Percentiles rank a stretch among this genome's conserved stretches.
Evolutionary conservation across 192 early-diverging fungal species (phyloP).

Genomic region (Entophlyctis helioformis): DNA sequence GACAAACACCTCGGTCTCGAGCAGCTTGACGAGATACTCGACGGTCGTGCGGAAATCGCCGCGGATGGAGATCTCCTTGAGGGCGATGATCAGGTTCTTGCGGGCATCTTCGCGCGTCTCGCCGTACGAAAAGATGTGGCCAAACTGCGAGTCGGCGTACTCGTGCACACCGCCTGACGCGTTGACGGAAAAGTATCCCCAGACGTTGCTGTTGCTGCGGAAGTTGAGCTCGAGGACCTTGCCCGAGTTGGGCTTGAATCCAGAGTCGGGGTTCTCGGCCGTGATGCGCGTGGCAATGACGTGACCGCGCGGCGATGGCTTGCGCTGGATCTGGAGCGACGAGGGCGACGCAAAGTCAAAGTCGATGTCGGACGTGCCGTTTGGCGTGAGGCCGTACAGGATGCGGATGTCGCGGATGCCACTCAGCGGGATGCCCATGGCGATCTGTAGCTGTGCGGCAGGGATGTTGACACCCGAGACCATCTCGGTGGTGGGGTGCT

Average conservation of each 20-base stretch:
- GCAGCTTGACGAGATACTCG: slow-evolving; percentile 87
- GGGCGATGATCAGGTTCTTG: slow-evolving; percentile 92
- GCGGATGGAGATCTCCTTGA: slow-evolving; percentile 96
- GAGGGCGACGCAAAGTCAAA: slow-evolving; percentile 76
- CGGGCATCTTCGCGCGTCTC: slow-evolving; percentile 84
- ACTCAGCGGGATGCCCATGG: slow-evolving; percentile 98
- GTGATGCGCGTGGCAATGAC: slow-evolving; percentile 98
- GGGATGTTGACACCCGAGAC: slow-evolving; percentile 97
- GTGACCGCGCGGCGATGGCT: slow-evolving; percentile 88
- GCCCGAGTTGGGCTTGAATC: slow-evolving; percentile 95
- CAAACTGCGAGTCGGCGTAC: slow-evolving; percentile 99
- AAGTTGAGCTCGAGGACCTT: slow-evolving; percentile 97
- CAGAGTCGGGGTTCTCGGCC: slow-evolving; percentile 98
- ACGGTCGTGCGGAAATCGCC: slow-evolving; percentile 98
- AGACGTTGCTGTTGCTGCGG: slow-evolving; percentile 86
- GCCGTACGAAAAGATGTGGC: slow-evolving; percentile 96
- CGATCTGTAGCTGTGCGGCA: slow-evolving; percentile 92
- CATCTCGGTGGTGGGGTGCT: slow-evolving; percentile 99
- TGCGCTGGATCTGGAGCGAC: slow-evolving; percentile 74
- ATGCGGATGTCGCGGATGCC: slow-evolving; percentile 92
- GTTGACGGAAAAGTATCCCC: slow-evolving; percentile 99
- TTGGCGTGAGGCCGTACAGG: slow-evolving; percentile 84
- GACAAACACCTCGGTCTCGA: slow-evolving; percentile 81
- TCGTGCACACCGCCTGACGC: slow-evolving; percentile 93
- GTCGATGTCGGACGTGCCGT: slow-evolving; percentile 78